Evolutionary conservation across 2,329 filamentous ascomycete species (phyloP), one percentile per base, ranked within the genome.

Genomic region (Ceratocystis albifundus): DNA sequence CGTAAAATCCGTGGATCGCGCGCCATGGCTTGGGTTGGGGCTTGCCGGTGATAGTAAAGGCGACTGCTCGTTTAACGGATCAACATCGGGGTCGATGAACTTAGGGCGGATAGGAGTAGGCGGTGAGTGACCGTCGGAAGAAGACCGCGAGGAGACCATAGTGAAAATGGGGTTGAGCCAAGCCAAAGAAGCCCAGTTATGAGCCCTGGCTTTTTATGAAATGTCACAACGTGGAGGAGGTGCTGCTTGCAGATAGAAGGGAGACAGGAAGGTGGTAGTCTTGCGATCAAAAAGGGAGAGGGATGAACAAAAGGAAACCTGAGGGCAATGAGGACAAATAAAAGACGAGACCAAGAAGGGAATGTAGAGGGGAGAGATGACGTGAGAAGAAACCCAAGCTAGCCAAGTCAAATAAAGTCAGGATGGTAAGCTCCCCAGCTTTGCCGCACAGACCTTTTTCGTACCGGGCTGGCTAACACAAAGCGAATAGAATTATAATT

Each of bases 1-100:
- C 3, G 73, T 67, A 4, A 82, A 73, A 2, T 82, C 70, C 0
- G 74, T 72, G 0, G 72, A 69, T 10, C 74, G 74, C 22, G 48
- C 61, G 61, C 50, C 48, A 30, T 66, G 53, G 25, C 61, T 64
- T 32, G 61, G 36, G 25, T 65, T 59, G 32, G 68, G 46, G 36
- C 59, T 66, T 36, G 50, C 64, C 25, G 69, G 66, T 2, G 66
- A 66, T 2, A 70, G 67, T 25, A 70, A 65, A 10, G 69, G 69
- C 28, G 69, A 68, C 50, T 68, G 66, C 61, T 70, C 69, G 41
- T 66, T 68, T 45, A 69, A 66, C 44, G 68, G 67, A 17, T 70
- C 69, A 15, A 65, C 66, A 45, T 67, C 68, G 32, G 61, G 62
- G 48, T 68, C 69, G 5, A 41, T 65, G 36, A 59, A 50, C 6